Conservation (phyloP, 192 early-diverging fungal species). For the Coemansia sp. region DNA sequence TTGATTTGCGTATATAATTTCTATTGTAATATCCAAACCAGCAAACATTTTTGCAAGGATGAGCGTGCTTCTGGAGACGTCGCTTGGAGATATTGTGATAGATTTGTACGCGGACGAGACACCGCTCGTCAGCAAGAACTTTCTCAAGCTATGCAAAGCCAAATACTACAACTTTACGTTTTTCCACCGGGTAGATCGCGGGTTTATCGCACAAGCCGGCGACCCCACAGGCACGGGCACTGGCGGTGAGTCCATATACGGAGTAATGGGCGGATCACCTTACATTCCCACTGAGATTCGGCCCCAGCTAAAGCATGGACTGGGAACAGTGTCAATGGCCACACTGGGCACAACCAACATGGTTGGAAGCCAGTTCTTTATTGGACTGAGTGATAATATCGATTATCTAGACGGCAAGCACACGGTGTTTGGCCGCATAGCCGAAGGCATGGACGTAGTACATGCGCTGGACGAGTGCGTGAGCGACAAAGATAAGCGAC, state of each 20-base stretch:
- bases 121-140: constrained; percentile 85
- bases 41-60: constrained; percentile 22
- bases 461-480: constrained; percentile 73
- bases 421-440: constrained; percentile 88
- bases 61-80: constrained; percentile 86
- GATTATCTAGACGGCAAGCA: constrained; percentile 82
- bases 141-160: constrained; percentile 80
- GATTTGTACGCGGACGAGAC: constrained; percentile 50
- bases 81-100: constrained; percentile 54
- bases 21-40: too few species aligned
- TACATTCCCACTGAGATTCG: constrained; percentile 71
- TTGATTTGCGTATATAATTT: too few species aligned
- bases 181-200: constrained; percentile 78
- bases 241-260: constrained; percentile 74
- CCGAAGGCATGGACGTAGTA: constrained; percentile 85
- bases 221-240: constrained; percentile 93
- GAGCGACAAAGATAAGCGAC: constrained; percentile 72
- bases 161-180: constrained; percentile 80
- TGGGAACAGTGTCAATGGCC: constrained; percentile 90
- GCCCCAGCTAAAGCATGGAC: constrained; percentile 68
- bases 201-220: constrained; percentile 95
- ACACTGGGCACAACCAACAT: constrained; percentile 43
- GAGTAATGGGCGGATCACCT: constrained; percentile 55
- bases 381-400: constrained; percentile 62
- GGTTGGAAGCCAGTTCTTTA: constrained; percentile 66